Conservation (phyloP, 1,284 basidiomycete species). For the Cutaneotrichosporon arboriforme region DNA sequence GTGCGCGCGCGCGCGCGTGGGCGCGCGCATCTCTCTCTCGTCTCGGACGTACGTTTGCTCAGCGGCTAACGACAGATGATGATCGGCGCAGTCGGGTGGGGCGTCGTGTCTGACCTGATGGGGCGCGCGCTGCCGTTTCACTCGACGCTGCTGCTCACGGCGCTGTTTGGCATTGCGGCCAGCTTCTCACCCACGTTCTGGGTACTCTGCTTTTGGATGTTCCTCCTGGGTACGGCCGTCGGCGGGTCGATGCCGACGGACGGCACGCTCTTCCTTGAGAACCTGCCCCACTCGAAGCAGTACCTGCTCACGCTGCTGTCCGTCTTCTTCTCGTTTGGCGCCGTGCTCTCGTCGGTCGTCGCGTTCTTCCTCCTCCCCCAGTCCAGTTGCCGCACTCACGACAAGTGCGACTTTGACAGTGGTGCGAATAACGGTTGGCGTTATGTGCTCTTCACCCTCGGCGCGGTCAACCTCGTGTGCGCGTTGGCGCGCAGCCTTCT, state of each 20-base stretch:
- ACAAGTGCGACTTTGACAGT: conserved; percentile 53
- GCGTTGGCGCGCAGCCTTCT: conserved; percentile 79
- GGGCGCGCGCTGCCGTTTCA: conserved; percentile 89
- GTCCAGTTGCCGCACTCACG: conserved; percentile 58
- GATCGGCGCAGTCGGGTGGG: conserved; percentile 89
- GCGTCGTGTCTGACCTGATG: conserved; percentile 75
- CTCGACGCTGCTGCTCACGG: conserved; percentile 80
- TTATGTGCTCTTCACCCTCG: conserved; percentile 67
- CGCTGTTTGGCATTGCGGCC: conserved; percentile 78
- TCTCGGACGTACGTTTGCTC: too few species aligned
- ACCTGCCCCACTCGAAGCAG: conserved; percentile 83
- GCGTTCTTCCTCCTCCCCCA: conserved; percentile 71
- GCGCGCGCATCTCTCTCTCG: too few species aligned
- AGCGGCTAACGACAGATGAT: conserved; percentile 70
- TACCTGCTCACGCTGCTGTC: conserved; percentile 93
- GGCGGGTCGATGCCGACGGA: conserved; percentile 88
- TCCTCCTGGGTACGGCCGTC: conserved; percentile 84
- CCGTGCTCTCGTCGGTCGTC: conserved; percentile 73
- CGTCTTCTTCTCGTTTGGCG: conserved; percentile 88
- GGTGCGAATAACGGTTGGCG: conserved; percentile 79
- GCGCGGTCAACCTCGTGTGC: conserved; percentile 73
- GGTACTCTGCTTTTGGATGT: conserved; percentile 69
- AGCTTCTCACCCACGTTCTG: conserved; percentile 69
- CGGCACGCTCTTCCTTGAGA: conserved; percentile 87
- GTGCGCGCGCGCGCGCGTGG: too few species aligned